Evolutionary conservation across 495 filamentous ascomycete genomes (phyloP).

Genomic region (Penicillium cinerascens): DNA sequence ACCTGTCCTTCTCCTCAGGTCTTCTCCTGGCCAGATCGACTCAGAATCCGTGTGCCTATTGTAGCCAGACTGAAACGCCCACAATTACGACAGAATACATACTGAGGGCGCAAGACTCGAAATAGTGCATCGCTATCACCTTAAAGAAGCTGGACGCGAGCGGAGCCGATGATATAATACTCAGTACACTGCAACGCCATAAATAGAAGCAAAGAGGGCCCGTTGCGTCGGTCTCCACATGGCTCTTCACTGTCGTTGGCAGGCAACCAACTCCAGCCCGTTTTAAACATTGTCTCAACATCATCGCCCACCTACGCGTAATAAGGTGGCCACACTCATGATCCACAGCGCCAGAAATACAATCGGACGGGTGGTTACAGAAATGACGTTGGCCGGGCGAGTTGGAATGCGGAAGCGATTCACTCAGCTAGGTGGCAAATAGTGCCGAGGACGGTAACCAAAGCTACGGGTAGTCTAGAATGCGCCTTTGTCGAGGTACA

Average conservation of each 20-base stretch:
- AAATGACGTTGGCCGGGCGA: constrained; percentile 7
- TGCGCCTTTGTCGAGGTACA: neutral
- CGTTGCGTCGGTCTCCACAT: neutral
- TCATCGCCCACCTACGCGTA: neutral
- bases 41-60: constrained; percentile 10
- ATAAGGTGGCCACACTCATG: neutral
- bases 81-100: neutral
- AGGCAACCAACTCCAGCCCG: neutral
- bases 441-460: constrained; percentile 1
- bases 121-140: neutral
- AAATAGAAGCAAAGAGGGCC: constrained; percentile 1
- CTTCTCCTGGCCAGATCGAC: neutral
- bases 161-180: neutral
- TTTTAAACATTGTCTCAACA: constrained; percentile 9
- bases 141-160: neutral
- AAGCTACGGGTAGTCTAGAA: neutral
- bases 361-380: neutral
- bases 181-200: neutral
- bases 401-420: constrained; percentile 3
- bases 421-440: neutral
- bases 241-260: neutral
- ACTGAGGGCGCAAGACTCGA: neutral
- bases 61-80: constrained; percentile 1
- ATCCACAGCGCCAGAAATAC: neutral
- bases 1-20: too few species aligned